Percentiles rank a stretch among this genome's conserved stretches.
Evolutionary conservation across 805 yeast genomes (phyloP).

Genomic region (Yamadazyma nakazawae): DNA sequence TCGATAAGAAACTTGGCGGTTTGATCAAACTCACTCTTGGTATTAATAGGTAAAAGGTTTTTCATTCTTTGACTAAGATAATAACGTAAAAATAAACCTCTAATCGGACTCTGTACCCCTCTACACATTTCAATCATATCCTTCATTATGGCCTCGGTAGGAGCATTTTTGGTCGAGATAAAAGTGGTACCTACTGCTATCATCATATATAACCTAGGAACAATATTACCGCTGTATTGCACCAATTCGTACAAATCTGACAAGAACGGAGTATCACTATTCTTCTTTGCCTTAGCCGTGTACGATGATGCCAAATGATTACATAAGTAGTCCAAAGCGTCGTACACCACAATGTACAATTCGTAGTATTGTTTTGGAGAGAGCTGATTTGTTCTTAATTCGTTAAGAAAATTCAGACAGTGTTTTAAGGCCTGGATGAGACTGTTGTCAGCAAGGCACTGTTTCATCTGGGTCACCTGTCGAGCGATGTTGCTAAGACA

Average conservation of each 20-base stretch:
- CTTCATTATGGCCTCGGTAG: constrained; percentile 80
- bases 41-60: constrained; percentile 50
- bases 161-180: constrained; percentile 74
- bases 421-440: constrained; percentile 87
- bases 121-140: constrained; percentile 98
- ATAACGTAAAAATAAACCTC: constrained; percentile 88
- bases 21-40: constrained; percentile 48
- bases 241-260: constrained; percentile 92
- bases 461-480: constrained; percentile 74
- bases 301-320: constrained; percentile 64
- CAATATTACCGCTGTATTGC: constrained; percentile 90
- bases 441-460: constrained; percentile 60
- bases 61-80: constrained; percentile 83
- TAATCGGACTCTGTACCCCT: constrained; percentile 92
- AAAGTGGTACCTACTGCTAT: constrained; percentile 91
- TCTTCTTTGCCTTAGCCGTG: constrained; percentile 54
- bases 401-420: constrained; percentile 77
- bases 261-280: constrained; percentile 35
- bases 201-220: constrained; percentile 92
- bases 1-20: constrained; percentile 76
- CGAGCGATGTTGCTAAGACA: constrained; percentile 50
- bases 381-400: constrained; percentile 69
- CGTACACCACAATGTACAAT: constrained; percentile 78
- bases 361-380: constrained; percentile 94
- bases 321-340: constrained; percentile 69